These are phyloP conservation scores for Inga laurina DNA, from an alignment of 306 rosid genomes.

Conservation along the genomic window DNA sequence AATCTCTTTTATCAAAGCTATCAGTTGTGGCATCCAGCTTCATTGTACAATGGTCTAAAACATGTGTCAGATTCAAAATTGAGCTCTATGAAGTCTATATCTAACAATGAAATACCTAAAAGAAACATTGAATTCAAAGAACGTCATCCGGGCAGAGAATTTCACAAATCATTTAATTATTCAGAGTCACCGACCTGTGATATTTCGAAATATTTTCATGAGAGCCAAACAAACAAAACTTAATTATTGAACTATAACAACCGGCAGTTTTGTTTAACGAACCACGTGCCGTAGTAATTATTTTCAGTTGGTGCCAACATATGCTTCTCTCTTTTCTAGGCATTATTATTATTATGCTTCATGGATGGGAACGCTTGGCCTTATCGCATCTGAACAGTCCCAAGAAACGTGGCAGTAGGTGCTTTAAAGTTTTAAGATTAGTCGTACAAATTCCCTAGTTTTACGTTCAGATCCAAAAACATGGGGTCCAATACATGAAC, in stretches of 20 bases:
- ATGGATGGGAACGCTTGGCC: not conserved
- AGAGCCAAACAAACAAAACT: not conserved
- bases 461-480: too few species aligned
- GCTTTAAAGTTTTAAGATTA: not conserved
- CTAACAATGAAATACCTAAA: conserved; percentile 14
- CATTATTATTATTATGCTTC: not conserved
- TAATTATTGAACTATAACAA: not conserved
- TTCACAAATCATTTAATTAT: not conserved
- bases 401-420: not conserved
- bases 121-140: conserved; percentile 25
- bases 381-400: not conserved
- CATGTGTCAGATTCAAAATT: conserved; percentile 17
- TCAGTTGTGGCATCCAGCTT: conserved; percentile 92
- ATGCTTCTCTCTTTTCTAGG: not conserved
- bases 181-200: not conserved
- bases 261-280: not conserved
- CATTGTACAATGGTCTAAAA: conserved; percentile 58
- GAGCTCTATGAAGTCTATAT: conserved; percentile 31
- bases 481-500: not conserved
- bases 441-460: not conserved
- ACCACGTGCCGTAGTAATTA: not conserved
- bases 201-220: not conserved
- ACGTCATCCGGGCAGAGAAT: not conserved
- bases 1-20: conserved; percentile 15
- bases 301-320: not conserved